Percentiles rank a stretch among this genome's conserved stretches.
Conservation (phyloP, 495 filamentous ascomycete genomes). For the Aspergillus bridgeri region DNA sequence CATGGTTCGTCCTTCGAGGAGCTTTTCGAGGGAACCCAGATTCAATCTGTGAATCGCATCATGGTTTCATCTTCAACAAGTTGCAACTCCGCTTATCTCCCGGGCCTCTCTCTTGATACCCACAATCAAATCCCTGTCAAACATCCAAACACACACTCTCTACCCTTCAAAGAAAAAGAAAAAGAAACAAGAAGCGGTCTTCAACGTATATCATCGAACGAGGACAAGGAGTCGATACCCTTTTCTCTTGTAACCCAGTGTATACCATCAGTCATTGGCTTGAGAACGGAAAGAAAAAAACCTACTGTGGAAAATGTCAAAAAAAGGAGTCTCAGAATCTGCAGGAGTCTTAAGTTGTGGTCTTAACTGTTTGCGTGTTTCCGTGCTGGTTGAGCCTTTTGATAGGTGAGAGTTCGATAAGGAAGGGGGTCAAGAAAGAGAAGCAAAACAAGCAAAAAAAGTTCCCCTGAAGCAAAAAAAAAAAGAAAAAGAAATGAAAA, state of each 20-base stretch:
- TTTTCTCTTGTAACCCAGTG: slow-evolving; percentile 18
- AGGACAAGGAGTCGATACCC: slow-evolving; percentile 3
- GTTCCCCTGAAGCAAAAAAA: slow-evolving; percentile 5
- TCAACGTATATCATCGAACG: slow-evolving; percentile 18
- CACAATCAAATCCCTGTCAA: slow-evolving; percentile 7
- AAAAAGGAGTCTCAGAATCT: slow-evolving; percentile 1
- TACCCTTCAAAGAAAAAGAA: background rate
- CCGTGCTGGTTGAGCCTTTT: slow-evolving; percentile 19
- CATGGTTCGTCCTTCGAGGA: slow-evolving; percentile 11
- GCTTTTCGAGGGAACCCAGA: background rate
- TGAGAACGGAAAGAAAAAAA: background rate
- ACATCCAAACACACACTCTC: slow-evolving; percentile 24
- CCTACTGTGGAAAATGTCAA: background rate
- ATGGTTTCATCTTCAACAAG: background rate
- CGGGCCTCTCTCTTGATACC: background rate
- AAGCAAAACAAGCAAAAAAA: slow-evolving; percentile 11
- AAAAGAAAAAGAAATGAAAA: slow-evolving; percentile 15
- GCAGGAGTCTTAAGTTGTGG: slow-evolving; percentile 7
- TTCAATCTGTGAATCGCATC: slow-evolving; percentile 4
- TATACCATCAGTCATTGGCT: slow-evolving; percentile 16
- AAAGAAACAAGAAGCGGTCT: slow-evolving; percentile 7
- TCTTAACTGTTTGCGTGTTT: slow-evolving; percentile 15
- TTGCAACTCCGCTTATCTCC: background rate
- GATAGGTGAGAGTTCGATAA: slow-evolving; percentile 8
- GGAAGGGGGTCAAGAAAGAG: slow-evolving; percentile 8